Evolutionary conservation across 352 stramenopile genomes (phyloP).

Genomic region (Phytopythium oedochilum): DNA sequence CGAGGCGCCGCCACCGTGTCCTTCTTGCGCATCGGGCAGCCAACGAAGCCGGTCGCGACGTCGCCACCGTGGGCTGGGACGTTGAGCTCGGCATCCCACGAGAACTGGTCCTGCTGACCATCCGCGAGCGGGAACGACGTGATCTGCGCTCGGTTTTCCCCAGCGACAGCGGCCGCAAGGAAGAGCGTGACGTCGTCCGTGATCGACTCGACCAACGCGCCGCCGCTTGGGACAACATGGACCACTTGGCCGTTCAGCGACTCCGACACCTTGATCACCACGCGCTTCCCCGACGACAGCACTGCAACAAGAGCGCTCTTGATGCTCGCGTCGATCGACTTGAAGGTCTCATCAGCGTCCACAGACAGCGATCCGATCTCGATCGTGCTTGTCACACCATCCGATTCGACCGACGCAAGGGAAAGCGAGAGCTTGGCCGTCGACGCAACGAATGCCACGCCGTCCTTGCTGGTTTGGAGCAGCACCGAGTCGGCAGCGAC

Average conservation of each 20-base stretch:
- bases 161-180: constrained; percentile 25
- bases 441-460: constrained; percentile 22
- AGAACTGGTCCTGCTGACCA: constrained; percentile 19
- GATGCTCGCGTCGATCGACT: constrained; percentile 32
- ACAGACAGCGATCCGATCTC: constrained; percentile 30
- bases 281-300: constrained; percentile 53
- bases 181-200: constrained; percentile 56
- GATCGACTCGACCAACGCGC: constrained; percentile 45
- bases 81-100: constrained; percentile 49
- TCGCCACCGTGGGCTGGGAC: constrained; percentile 42
- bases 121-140: constrained; percentile 40
- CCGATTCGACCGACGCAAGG: constrained; percentile 32
- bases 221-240: constrained; percentile 30
- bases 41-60: constrained; percentile 46
- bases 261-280: constrained; percentile 43
- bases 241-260: constrained; percentile 33
- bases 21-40: constrained; percentile 56
- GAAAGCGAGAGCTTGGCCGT: constrained; percentile 25
- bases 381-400: constrained; percentile 17
- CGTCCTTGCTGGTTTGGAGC: constrained; percentile 29
- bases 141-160: constrained; percentile 24
- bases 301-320: constrained; percentile 40
- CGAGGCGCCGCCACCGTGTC: constrained; percentile 23
- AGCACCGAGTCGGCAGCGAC: constrained; percentile 21
- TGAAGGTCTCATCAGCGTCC: constrained; percentile 24